These are phyloP conservation scores for Aspergillus nanangensis DNA, from an alignment of 495 filamentous ascomycete species.

Conservation along the genomic window DNA sequence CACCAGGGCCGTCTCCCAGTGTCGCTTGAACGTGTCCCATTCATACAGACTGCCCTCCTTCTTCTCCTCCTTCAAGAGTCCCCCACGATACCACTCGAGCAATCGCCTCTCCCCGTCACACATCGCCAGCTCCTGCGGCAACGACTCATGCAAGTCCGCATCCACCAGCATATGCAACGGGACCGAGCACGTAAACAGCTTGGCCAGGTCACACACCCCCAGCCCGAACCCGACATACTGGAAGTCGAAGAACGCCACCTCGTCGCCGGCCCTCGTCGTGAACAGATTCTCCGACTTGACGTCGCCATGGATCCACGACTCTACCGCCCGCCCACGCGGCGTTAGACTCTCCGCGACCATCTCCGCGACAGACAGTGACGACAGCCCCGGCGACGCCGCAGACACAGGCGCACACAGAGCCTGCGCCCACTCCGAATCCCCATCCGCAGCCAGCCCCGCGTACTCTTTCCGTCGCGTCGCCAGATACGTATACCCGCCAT, in stretches of 20 bases:
- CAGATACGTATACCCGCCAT: conserved; percentile 39
- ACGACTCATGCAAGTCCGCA: conserved; percentile 11
- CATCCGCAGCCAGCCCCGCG: conserved; percentile 20
- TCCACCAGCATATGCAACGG: conserved; percentile 26
- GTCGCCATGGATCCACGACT: conserved; percentile 38
- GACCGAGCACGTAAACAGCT: conserved; percentile 38
- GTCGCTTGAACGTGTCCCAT: conserved; percentile 25
- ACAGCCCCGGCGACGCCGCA: too few species aligned
- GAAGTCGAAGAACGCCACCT: conserved; percentile 38
- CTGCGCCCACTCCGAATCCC: conserved; percentile 28
- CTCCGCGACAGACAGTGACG: conserved; percentile 24
- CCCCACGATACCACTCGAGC: conserved; percentile 20
- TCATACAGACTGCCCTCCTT: conserved; percentile 17
- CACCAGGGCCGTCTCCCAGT: conserved; percentile 38
- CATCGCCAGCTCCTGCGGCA: conserved; percentile 26
- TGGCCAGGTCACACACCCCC: conserved; percentile 37
- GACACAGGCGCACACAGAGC: conserved; percentile 16
- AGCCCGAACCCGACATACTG: conserved; percentile 36
- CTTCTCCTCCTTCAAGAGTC: conserved; percentile 11
- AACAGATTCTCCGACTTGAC: conserved; percentile 44
- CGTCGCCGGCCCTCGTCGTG: conserved; percentile 20
- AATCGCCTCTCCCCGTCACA: conserved; percentile 23
- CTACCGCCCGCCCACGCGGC: conserved; percentile 22
- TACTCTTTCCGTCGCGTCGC: conserved; percentile 33
- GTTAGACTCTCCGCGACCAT: conserved; percentile 25